Evolutionary conservation across 176 grass and related monocot species (phyloP), one percentile per base, ranked within the genome.

Genomic region (Microstegium vimineum): DNA sequence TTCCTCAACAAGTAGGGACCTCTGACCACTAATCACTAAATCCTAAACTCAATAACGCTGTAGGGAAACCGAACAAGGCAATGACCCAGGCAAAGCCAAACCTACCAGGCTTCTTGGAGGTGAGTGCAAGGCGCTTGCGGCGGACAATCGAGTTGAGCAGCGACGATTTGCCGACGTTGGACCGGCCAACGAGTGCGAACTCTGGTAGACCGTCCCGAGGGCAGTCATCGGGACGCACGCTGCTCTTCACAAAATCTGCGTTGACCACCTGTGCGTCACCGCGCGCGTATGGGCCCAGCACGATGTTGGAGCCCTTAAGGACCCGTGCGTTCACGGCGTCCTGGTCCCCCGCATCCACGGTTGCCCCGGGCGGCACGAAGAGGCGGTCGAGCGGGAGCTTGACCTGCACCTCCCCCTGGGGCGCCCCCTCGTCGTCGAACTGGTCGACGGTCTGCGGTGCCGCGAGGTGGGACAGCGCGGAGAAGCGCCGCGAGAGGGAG

Each of bases 221-320:
- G 84, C 92, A 98, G 38, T 98, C 95, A 46, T 85, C 92, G 10
- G 90, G 84, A 4, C 80, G 85, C 31, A 92, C 91, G 78, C 95
- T 98, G 83, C 95, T 98, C 89, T 95, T 98, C 3, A 98, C 78
- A 63, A 93, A 98, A 43, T 98, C 95, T 33, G 92, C 92, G 52
- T 67, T 73, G 26, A 83, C 76, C 36, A 98, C 90, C 83, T 93
- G 89, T 4, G 92, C 87, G 12, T 95, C 87, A 35, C 74, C 73
- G 33, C 84, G 83, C 13, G 95, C 90, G 86, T 95, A 98, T 1
- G 90, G 84, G 40, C 92, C 95, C 61, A 98, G 61, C 35, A 98
- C 92, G 78, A 98, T 95, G 82, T 98, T 98, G 35, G 95, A 98
- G 47, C 92, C 95, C 61, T 88, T 93, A 20, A 98, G 90, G 35